Percentiles rank a stretch among this genome's conserved stretches.
These are phyloP conservation scores for Fusarium haematococcum DNA, from an alignment of 2,329 filamentous ascomycete species.

Conservation along the genomic window DNA sequence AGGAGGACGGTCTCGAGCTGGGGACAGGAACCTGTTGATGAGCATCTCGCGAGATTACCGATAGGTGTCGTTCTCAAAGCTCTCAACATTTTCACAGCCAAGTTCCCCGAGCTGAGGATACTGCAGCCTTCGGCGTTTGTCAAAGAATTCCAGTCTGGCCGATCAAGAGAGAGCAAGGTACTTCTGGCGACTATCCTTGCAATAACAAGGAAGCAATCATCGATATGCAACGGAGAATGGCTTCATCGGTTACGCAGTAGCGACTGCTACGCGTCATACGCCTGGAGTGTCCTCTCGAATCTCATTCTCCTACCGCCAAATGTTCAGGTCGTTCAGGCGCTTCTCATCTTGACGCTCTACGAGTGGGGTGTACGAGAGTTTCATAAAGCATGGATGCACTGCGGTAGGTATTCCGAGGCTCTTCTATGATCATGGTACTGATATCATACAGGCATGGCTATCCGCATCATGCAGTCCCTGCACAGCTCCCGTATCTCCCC, in stretches of 20 bases:
- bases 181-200: slow-evolving; percentile 35
- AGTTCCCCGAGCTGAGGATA: slow-evolving; percentile 50
- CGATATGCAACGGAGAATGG: slow-evolving; percentile 25
- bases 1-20: neutral
- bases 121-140: slow-evolving; percentile 50
- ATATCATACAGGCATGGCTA: slow-evolving; percentile 24
- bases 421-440: accelerated
- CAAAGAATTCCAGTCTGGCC: slow-evolving; percentile 32
- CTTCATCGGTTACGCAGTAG: slow-evolving; percentile 1
- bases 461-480: slow-evolving; percentile 42
- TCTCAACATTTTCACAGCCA: slow-evolving; percentile 50
- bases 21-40: slow-evolving; percentile 20
- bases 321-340: slow-evolving; percentile 51
- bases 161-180: slow-evolving; percentile 43
- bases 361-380: slow-evolving; percentile 58
- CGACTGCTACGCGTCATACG: slow-evolving; percentile 29
- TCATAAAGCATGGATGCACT: slow-evolving; percentile 58
- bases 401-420: slow-evolving; percentile 2
- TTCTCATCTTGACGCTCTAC: slow-evolving; percentile 54
- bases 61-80: slow-evolving; percentile 47
- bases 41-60: slow-evolving; percentile 43
- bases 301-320: slow-evolving; percentile 35
- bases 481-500: slow-evolving; percentile 37
- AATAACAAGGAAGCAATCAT: slow-evolving; percentile 29
- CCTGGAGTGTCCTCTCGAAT: slow-evolving; percentile 21